Conservation (phyloP, 257 asterid species). For the Solanum chiquidenum region DNA sequence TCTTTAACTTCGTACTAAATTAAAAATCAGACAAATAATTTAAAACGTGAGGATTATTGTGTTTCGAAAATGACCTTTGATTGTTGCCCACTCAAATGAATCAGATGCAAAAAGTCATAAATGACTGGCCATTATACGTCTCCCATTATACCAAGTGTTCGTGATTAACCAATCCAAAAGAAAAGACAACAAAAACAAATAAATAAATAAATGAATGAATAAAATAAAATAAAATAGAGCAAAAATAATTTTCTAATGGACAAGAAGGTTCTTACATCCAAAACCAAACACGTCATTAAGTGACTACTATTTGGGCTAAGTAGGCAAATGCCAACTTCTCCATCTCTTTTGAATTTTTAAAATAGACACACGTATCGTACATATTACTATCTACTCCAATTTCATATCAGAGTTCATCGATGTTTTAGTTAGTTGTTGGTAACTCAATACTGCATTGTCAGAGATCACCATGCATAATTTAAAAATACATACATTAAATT, state of each 20-base stretch:
- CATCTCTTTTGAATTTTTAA: neutral
- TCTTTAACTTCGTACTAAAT: neutral
- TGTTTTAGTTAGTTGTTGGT: neutral
- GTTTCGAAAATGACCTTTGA: neutral
- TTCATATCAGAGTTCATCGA: rapidly evolving
- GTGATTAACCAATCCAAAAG: neutral
- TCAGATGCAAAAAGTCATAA: neutral
- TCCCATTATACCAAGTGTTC: neutral
- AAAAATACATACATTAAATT: neutral
- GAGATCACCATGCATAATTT: neutral
- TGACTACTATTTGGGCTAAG: neutral
- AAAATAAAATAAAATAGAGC: neutral
- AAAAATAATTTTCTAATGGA: neutral
- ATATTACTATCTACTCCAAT: rapidly evolving
- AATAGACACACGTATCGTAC: neutral
- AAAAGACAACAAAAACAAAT: neutral
- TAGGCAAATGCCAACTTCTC: neutral
- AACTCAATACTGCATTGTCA: rapidly evolving
- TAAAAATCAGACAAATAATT: neutral
- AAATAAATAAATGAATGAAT: neutral
- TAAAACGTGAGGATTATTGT: neutral
- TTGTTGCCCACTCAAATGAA: neutral
- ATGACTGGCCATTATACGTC: neutral
- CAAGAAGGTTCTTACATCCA: neutral
- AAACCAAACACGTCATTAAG: neutral